A percentile compares a stretch with the other conserved stretches of the same genome.
Conservation (phyloP, 2,329 filamentous ascomycete genomes). For the Exophiala xenobiotica region DNA sequence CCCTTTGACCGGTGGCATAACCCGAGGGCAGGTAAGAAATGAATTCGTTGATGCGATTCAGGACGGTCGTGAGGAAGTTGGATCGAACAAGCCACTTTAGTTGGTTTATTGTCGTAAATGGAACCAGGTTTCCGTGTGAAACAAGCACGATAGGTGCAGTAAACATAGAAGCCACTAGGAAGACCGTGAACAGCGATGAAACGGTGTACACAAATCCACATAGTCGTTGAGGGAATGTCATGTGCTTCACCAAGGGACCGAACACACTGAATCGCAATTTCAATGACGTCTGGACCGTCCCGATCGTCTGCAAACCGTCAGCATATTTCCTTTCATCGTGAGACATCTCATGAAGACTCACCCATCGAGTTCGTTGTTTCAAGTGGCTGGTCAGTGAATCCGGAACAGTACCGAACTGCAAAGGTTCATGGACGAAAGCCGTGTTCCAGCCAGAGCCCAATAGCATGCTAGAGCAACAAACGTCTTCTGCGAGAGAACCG, state of each 20-base stretch:
- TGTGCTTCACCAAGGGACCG: slow-evolving; percentile 49
- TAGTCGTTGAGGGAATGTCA: slow-evolving; percentile 55
- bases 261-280: slow-evolving; percentile 57
- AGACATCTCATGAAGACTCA: slow-evolving; percentile 12
- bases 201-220: slow-evolving; percentile 54
- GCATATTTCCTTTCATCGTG: neutral
- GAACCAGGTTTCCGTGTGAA: slow-evolving; percentile 54
- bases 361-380: slow-evolving; percentile 41
- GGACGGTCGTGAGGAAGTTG: slow-evolving; percentile 47
- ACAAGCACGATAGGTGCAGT: slow-evolving; percentile 55
- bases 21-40: slow-evolving; percentile 54
- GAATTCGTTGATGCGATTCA: slow-evolving; percentile 52
- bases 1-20: slow-evolving; percentile 55
- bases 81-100: slow-evolving; percentile 54
- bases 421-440: slow-evolving; percentile 29
- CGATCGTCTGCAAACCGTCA: slow-evolving; percentile 22
- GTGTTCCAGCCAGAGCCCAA: slow-evolving; percentile 32
- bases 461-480: slow-evolving; percentile 30
- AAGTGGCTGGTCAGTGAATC: slow-evolving; percentile 38
- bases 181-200: slow-evolving; percentile 48
- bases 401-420: slow-evolving; percentile 35
- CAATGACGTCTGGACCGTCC: slow-evolving; percentile 54
- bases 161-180: slow-evolving; percentile 45
- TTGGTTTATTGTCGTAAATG: slow-evolving; percentile 49
- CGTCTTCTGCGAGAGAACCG: slow-evolving; percentile 33